These are phyloP conservation scores for Takakia lepidozioides DNA, from an alignment of 225 moss, liverwort and hornwort species.

Conservation along the genomic window DNA sequence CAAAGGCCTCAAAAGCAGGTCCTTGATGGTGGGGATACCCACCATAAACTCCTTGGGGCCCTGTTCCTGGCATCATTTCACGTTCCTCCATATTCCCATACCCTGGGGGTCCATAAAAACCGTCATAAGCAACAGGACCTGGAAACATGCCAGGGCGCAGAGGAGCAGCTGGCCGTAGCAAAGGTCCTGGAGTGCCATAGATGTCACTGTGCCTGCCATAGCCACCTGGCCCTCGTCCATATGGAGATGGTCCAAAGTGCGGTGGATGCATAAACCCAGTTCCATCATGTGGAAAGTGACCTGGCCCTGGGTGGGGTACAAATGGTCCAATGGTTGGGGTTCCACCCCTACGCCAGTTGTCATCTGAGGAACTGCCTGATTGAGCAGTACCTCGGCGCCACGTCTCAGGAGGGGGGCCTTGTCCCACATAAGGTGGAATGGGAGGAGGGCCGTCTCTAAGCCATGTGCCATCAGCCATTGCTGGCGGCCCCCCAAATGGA, in stretches of 20 bases:
- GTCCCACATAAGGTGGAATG: slow-evolving; percentile 53
- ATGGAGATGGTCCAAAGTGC: slow-evolving; percentile 67
- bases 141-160: slow-evolving; percentile 64
- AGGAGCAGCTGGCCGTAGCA: slow-evolving; percentile 56
- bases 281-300: slow-evolving; percentile 75
- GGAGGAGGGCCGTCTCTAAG: slow-evolving; percentile 62
- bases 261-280: slow-evolving; percentile 80
- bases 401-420: slow-evolving; percentile 44
- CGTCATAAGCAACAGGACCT: slow-evolving; percentile 82
- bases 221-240: slow-evolving; percentile 74
- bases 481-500: slow-evolving; percentile 54
- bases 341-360: slow-evolving; percentile 87
- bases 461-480: slow-evolving; percentile 69
- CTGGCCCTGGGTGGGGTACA: slow-evolving; percentile 82
- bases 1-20: slow-evolving; percentile 67
- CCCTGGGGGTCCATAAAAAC: slow-evolving; percentile 74
- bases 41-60: slow-evolving; percentile 54
- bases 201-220: slow-evolving; percentile 78
- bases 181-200: slow-evolving; percentile 64
- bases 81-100: slow-evolving; percentile 80
- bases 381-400: slow-evolving; percentile 76
- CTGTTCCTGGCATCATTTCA: slow-evolving; percentile 82
- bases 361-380: slow-evolving; percentile 71
- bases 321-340: slow-evolving; percentile 67
- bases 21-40: slow-evolving; percentile 63